phyloP scores from a whole-genome alignment of 805 yeast genomes.

The Hanseniaspora mollemarum region DNA sequence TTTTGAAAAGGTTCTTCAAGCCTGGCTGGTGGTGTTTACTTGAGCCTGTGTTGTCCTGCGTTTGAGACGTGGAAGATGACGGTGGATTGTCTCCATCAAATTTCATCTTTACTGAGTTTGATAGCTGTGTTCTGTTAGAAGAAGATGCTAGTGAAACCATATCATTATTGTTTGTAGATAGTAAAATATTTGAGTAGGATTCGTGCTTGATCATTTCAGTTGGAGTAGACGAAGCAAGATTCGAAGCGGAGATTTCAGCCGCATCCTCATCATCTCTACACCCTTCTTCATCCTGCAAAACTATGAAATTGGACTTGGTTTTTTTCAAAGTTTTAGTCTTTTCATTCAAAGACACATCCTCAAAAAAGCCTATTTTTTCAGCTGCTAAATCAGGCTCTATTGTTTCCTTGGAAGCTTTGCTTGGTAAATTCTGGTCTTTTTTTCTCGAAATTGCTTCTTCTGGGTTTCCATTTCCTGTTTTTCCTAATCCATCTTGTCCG shows the following conservation, averaged over 20 bases:
- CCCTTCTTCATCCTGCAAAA: conserved; percentile 5
- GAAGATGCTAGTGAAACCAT: conserved; percentile 4
- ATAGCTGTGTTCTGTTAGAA: background rate
- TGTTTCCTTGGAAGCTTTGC: background rate
- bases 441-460: no score
- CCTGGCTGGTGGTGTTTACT: background rate
- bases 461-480: no score
- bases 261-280: background rate
- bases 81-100: conserved; percentile 1
- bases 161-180: conserved; percentile 10
- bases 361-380: no score
- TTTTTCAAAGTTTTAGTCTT: no score
- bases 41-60: background rate
- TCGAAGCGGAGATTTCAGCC: background rate
- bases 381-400: background rate
- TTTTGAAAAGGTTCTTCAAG: conserved; percentile 1
- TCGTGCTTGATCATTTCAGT: conserved; percentile 3
- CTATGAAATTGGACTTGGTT: background rate
- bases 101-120: background rate
- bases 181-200: conserved; percentile 6
- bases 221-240: background rate
- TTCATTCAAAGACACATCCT: no score
- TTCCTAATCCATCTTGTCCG: no score
- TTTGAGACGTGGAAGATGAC: background rate
- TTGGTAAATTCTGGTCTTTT: background rate